A percentile compares a stretch with the other conserved stretches of the same genome.
Evolutionary conservation across 192 early-diverging fungal species (phyloP).

Genomic region (Geranomyces michiganensis): DNA sequence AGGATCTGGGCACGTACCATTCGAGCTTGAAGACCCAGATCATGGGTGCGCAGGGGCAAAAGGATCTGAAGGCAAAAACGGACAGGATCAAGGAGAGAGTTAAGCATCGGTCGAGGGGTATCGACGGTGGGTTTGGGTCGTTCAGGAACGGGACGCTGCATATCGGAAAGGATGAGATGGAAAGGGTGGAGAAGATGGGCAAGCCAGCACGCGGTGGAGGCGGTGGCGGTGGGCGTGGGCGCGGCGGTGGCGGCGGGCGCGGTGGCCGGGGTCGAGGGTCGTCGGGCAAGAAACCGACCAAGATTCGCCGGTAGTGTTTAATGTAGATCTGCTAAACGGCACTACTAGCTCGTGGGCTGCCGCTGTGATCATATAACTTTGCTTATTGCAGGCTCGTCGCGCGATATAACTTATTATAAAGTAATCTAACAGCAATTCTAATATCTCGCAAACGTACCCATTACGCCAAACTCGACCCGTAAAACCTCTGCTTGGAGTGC

Average conservation of each 20-base stretch:
- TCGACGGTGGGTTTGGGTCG: conserved; percentile 36
- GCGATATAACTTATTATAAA: too few species aligned
- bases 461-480: too few species aligned
- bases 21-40: conserved; percentile 41
- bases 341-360: too few species aligned
- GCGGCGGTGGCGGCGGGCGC: conserved; percentile 14
- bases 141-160: conserved; percentile 40
- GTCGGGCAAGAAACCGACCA: conserved; percentile 2
- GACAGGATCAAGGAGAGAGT: conserved; percentile 28
- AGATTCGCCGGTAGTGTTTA: background rate
- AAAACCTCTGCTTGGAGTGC: too few species aligned
- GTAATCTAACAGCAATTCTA: too few species aligned
- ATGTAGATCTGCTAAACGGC: too few species aligned
- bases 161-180: conserved; percentile 39
- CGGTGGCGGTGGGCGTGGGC: conserved; percentile 10
- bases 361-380: too few species aligned
- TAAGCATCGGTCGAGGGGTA: conserved; percentile 31
- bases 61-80: conserved; percentile 13
- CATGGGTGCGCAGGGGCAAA: conserved; percentile 25
- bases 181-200: conserved; percentile 27
- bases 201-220: background rate
- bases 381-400: too few species aligned
- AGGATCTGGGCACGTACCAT: conserved; percentile 51
- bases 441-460: too few species aligned
- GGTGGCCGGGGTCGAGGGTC: conserved; percentile 12